Evolutionary conservation across 2,329 filamentous ascomycete species (phyloP).

Genomic region (Aspergillus proliferans): DNA sequence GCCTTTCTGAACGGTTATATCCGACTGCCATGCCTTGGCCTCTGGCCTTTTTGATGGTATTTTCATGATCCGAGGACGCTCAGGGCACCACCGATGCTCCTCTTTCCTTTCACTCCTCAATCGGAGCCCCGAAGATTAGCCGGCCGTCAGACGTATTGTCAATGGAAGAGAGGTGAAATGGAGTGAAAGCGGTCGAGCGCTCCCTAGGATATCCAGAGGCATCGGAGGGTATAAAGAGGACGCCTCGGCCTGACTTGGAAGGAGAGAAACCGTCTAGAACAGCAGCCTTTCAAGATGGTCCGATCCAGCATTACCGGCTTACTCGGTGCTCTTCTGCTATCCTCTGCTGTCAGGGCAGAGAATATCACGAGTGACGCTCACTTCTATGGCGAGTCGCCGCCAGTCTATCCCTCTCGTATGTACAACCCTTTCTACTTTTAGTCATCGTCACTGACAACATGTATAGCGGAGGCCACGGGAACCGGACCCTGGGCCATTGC

Average conservation of each 20-base stretch:
- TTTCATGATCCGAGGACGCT: too few relatives aligned
- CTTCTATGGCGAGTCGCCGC: conserved; percentile 20
- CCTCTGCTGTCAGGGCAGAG: conserved; percentile 7
- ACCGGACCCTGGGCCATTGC: conserved; percentile 32
- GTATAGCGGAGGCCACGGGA: conserved; percentile 17
- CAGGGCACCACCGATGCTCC: too few relatives aligned
- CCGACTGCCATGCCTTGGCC: too few relatives aligned
- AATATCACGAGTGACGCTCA: conserved; percentile 17
- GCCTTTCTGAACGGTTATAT: too few relatives aligned
- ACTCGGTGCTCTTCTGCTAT: conserved; percentile 6
- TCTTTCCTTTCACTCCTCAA: too few relatives aligned
- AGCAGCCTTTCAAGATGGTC: not conserved
- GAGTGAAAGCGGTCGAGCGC: not conserved
- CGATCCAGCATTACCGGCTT: not conserved
- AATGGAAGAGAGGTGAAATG: too few relatives aligned
- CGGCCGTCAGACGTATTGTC: too few relatives aligned
- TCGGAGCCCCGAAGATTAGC: too few relatives aligned
- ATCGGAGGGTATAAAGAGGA: not conserved
- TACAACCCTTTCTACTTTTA: not conserved
- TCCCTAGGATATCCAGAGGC: not conserved
- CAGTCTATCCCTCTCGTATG: conserved; percentile 20
- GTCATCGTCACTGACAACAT: not conserved
- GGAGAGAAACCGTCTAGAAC: not conserved
- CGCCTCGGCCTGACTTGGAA: not conserved
- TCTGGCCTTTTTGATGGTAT: too few relatives aligned